A percentile compares a stretch with the other conserved stretches of the same genome.
phyloP scores from a whole-genome alignment of 1,139 yeast genomes.

The Petasospora fabianii region DNA sequence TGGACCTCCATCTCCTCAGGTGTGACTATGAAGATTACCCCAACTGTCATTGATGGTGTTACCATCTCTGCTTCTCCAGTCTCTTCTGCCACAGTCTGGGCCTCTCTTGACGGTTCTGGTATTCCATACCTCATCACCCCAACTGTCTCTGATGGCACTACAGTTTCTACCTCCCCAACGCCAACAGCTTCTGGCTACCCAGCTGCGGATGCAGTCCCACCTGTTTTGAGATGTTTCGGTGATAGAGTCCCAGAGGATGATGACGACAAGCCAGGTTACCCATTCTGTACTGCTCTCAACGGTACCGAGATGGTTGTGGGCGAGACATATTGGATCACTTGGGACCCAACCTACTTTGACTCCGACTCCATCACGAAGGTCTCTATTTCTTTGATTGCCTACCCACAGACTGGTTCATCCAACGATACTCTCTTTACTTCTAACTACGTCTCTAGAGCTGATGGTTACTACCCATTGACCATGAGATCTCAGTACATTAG shows the following conservation, averaged over 20 bases:
- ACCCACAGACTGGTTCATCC: slow-evolving; percentile 32
- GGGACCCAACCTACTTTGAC: slow-evolving; percentile 42
- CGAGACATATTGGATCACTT: slow-evolving; percentile 41
- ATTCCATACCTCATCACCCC: slow-evolving; percentile 37
- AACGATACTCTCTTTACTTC: slow-evolving; percentile 30
- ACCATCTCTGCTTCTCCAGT: slow-evolving; percentile 38
- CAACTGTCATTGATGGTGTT: slow-evolving; percentile 38
- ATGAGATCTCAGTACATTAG: slow-evolving; percentile 30
- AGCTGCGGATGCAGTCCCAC: slow-evolving; percentile 34
- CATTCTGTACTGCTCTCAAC: slow-evolving; percentile 37
- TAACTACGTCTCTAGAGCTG: slow-evolving; percentile 32
- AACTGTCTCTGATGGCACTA: slow-evolving; percentile 30
- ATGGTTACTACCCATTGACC: slow-evolving; percentile 37
- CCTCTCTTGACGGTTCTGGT: slow-evolving; percentile 36
- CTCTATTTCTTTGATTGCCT: slow-evolving; percentile 28
- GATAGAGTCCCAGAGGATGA: slow-evolving; percentile 32
- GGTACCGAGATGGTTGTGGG: slow-evolving; percentile 41
- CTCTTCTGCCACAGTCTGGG: slow-evolving; percentile 34
- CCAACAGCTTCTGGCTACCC: slow-evolving; percentile 32
- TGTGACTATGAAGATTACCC: slow-evolving; percentile 31
- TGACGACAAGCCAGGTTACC: slow-evolving; percentile 28
- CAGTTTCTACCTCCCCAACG: slow-evolving; percentile 35
- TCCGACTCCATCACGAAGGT: slow-evolving; percentile 33
- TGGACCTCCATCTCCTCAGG: slow-evolving; percentile 37
- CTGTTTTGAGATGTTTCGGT: slow-evolving; percentile 38